Conservation (phyloP, 495 filamentous ascomycete genomes). For the Podospora tetraspora region DNA sequence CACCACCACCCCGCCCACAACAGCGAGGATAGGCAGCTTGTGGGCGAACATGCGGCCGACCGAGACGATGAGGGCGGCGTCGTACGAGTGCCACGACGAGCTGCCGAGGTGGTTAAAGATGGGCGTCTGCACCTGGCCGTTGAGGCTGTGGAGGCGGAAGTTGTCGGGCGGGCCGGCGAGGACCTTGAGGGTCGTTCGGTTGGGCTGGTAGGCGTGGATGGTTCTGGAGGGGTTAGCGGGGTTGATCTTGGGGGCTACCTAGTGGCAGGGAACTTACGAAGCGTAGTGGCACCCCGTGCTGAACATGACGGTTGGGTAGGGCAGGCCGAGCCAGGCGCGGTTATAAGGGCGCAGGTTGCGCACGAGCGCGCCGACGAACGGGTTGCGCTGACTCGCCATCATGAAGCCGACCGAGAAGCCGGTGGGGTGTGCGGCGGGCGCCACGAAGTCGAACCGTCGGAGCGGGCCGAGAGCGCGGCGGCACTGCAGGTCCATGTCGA, state of each 20-base stretch:
- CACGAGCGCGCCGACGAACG: conserved; percentile 32
- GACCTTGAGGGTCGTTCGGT: conserved; percentile 33
- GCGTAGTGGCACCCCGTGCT: conserved; percentile 43
- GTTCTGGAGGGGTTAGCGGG: conserved; percentile 12
- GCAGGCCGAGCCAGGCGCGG: conserved; percentile 35
- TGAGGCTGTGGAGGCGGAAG: conserved; percentile 36
- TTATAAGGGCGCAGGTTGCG: conserved; percentile 32
- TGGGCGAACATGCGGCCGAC: conserved; percentile 19
- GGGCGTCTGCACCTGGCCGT: conserved; percentile 40
- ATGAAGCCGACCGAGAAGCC: conserved; percentile 43
- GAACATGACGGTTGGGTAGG: conserved; percentile 42
- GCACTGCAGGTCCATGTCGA: conserved; percentile 43
- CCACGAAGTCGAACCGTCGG: conserved; percentile 38
- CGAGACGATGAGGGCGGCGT: conserved; percentile 31
- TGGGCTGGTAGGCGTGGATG: conserved; percentile 33
- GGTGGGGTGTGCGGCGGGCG: conserved; percentile 34
- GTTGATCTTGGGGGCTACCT: background rate
- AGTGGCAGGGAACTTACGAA: conserved; percentile 20
- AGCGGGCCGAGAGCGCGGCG: conserved; percentile 36
- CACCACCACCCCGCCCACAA: background rate
- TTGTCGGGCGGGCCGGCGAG: conserved; percentile 31
- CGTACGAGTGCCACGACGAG: conserved; percentile 43
- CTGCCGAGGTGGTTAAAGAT: conserved; percentile 43
- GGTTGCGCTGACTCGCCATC: conserved; percentile 35
- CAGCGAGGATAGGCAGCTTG: conserved; percentile 10